These are phyloP conservation scores for Neofusicoccum umdonicola DNA, from an alignment of 2,329 filamentous ascomycete genomes.

Conservation along the genomic window DNA sequence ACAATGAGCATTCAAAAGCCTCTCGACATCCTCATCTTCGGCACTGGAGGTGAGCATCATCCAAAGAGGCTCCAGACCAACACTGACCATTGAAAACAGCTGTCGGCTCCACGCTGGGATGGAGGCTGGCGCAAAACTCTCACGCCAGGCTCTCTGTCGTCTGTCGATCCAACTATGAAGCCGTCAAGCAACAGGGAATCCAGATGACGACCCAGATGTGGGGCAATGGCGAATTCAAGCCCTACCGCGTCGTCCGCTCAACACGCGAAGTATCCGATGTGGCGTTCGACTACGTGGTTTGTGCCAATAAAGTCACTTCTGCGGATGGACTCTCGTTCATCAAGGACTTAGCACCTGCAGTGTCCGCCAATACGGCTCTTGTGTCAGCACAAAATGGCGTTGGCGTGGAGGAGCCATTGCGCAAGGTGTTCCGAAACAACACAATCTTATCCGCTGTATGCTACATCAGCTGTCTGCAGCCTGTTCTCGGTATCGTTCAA, in stretches of 20 bases:
- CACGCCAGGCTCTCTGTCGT: constrained; percentile 23
- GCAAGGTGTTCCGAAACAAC: constrained; percentile 21
- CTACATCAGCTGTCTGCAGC: constrained; percentile 24
- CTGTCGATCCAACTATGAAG: constrained; percentile 25
- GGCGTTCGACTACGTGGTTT: constrained; percentile 24
- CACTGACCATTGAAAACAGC: constrained; percentile 13
- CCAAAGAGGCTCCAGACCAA: neutral
- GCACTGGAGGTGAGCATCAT: constrained; percentile 11
- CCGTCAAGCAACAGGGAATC: constrained; percentile 20
- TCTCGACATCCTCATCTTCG: constrained; percentile 15
- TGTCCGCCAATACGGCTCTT: constrained; percentile 20
- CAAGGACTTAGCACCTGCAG: constrained; percentile 18
- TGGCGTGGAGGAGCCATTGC: constrained; percentile 23
- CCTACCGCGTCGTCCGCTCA: constrained; percentile 21
- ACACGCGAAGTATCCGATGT: constrained; percentile 13
- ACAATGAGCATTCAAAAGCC: constrained; percentile 9
- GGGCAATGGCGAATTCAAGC: constrained; percentile 23
- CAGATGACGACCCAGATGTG: constrained; percentile 22
- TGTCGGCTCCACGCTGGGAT: constrained; percentile 25
- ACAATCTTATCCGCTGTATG: constrained; percentile 24
- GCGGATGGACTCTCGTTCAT: constrained; percentile 18
- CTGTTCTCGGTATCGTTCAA: constrained; percentile 21
- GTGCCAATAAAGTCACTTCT: constrained; percentile 24
- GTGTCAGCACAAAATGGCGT: constrained; percentile 26
- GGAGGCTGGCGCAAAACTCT: constrained; percentile 25